These are phyloP conservation scores for Russula virescens DNA, from an alignment of 768 basidiomycete genomes.

Conservation along the genomic window DNA sequence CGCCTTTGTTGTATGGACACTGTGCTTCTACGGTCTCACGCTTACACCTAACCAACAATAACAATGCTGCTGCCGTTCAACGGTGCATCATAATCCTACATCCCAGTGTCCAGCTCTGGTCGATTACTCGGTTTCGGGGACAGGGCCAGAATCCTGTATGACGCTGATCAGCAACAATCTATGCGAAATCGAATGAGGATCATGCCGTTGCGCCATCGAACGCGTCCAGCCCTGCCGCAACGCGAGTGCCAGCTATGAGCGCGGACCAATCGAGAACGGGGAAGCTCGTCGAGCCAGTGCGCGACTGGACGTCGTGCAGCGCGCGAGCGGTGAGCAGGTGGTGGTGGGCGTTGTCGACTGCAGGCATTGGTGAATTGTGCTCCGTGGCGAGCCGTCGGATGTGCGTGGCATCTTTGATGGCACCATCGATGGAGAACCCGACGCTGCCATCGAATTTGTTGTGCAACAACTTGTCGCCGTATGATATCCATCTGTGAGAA, in stretches of 20 bases:
- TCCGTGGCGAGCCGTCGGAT: slow-evolving; percentile 65
- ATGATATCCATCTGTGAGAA: slow-evolving; percentile 41
- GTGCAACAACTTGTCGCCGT: slow-evolving; percentile 63
- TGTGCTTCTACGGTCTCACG: background rate
- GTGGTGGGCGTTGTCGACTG: slow-evolving; percentile 65
- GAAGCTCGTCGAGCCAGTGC: slow-evolving; percentile 43
- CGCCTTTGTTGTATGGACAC: background rate
- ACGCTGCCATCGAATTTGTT: slow-evolving; percentile 67
- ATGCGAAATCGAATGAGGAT: background rate
- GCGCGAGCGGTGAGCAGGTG: slow-evolving; percentile 77
- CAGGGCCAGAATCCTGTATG: background rate
- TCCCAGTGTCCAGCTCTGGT: background rate
- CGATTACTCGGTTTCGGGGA: slow-evolving; percentile 10
- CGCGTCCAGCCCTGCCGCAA: slow-evolving; percentile 60
- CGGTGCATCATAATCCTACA: background rate
- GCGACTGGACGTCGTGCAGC: slow-evolving; percentile 46
- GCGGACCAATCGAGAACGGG: slow-evolving; percentile 79
- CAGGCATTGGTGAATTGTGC: slow-evolving; percentile 64
- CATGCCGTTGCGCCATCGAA: slow-evolving; percentile 36
- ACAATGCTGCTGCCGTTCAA: background rate
- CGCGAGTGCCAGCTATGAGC: slow-evolving; percentile 69
- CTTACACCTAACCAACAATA: background rate
- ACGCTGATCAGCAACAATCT: background rate
- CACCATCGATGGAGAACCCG: slow-evolving; percentile 82
- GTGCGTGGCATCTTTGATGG: slow-evolving; percentile 80